Conservation (phyloP, 306 rosid species). For the Vicia sativa region DNA sequence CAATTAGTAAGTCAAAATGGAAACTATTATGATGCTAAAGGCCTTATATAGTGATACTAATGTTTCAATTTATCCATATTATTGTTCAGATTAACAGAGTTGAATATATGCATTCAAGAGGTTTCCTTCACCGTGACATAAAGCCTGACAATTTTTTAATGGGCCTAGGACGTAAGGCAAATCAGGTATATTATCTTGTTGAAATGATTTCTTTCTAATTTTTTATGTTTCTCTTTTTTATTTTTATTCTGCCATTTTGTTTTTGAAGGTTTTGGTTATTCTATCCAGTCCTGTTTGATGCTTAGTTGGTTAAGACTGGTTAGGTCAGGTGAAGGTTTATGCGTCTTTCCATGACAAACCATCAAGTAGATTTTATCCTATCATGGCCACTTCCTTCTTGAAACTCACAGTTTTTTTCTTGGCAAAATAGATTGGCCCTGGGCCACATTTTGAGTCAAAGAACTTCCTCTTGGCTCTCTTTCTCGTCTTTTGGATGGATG, state of each 20-base stretch:
- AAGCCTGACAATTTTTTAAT: conserved; percentile 98
- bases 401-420: neutral
- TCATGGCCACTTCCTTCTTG: conserved; percentile 27
- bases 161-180: conserved; percentile 99
- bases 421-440: conserved; percentile 19
- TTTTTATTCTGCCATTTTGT: neutral
- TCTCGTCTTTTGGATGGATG: conserved; percentile 24
- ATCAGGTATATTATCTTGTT: conserved; percentile 67
- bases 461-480: conserved; percentile 7
- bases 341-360: conserved; percentile 6
- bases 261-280: conserved; percentile 24
- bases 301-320: conserved; percentile 12
- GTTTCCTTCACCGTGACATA: conserved; percentile 99
- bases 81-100: conserved; percentile 86
- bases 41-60: conserved; percentile 33
- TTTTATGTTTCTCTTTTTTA: neutral
- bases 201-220: conserved; percentile 22
- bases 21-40: conserved; percentile 27
- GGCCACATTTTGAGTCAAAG: conserved; percentile 13
- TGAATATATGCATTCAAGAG: conserved; percentile 98
- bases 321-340: conserved; percentile 19
- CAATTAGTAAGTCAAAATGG: conserved; percentile 72
- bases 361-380: conserved; percentile 22
- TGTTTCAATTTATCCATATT: conserved; percentile 23
- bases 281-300: conserved; percentile 10